A percentile compares a stretch with the other conserved stretches of the same genome.
Evolutionary conservation across 805 yeast genomes (phyloP).

Genomic region (Candida arabinofermentans): DNA sequence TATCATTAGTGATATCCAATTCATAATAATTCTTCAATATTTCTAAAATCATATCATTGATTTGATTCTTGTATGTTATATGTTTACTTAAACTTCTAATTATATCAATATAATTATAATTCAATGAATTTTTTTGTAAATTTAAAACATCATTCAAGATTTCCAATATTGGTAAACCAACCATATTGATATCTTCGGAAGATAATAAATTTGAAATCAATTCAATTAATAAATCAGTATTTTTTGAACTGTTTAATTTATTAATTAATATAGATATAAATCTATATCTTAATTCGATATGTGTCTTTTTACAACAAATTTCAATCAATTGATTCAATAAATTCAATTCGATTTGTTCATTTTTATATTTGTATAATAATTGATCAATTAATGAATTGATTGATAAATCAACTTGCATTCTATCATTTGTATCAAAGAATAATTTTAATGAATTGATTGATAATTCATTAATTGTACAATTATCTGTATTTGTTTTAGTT

Average conservation of each 20-base stretch:
- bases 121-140: constrained; percentile 36
- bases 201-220: constrained; percentile 50
- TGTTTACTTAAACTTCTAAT: constrained; percentile 72
- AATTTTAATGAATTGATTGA: constrained; percentile 44
- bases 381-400: constrained; percentile 50
- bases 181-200: constrained; percentile 69
- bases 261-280: constrained; percentile 37
- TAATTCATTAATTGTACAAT: constrained; percentile 8
- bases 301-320: constrained; percentile 71
- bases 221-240: constrained; percentile 17
- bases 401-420: constrained; percentile 55
- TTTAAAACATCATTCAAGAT: constrained; percentile 55
- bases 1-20: constrained; percentile 20
- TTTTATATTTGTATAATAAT: constrained; percentile 36
- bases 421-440: constrained; percentile 60
- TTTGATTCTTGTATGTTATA: constrained; percentile 82
- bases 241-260: constrained; percentile 43
- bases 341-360: constrained; percentile 20
- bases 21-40: constrained; percentile 44
- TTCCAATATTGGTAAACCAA: constrained; percentile 84
- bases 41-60: constrained; percentile 74
- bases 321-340: constrained; percentile 62
- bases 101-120: constrained; percentile 45
- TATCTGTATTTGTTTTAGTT: constrained; percentile 7
- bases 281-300: constrained; percentile 30